Evolutionary conservation across 371 early-diverging fungal species (phyloP).

Genomic region (Syncephalastrum racemosum): DNA sequence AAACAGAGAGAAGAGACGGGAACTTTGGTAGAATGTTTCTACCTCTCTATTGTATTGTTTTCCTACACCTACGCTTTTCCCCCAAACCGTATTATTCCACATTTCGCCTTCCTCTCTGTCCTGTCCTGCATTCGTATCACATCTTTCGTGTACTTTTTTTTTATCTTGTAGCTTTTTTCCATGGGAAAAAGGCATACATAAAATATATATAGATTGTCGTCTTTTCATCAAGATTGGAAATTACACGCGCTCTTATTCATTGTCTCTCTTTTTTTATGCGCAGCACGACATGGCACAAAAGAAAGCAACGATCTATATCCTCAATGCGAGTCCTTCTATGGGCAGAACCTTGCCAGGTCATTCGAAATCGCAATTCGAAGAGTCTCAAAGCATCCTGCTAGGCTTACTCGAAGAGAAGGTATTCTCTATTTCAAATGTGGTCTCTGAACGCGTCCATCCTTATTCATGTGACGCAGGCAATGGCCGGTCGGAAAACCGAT

Average conservation of each 20-base stretch:
- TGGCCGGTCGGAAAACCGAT: constrained; percentile 40
- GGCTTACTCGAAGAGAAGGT: constrained; percentile 37
- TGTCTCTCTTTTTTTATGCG: no score
- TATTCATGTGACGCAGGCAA: constrained; percentile 15
- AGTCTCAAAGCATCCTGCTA: constrained; percentile 43
- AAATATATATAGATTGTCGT: no score
- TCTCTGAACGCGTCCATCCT: neutral
- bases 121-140: no score
- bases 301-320: constrained; percentile 59
- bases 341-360: constrained; percentile 28
- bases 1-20: constrained; percentile 44
- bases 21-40: constrained; percentile 35
- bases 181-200: no score
- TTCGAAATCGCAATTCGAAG: constrained; percentile 40
- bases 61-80: no score
- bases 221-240: no score
- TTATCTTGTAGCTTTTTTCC: no score
- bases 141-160: no score
- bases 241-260: no score
- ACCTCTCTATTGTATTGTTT: neutral
- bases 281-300: constrained; percentile 49
- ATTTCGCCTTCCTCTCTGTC: no score
- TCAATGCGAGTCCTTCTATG: constrained; percentile 61
- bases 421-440: constrained; percentile 27
- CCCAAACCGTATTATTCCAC: no score